phyloP scores from a whole-genome alignment of 1,284 basidiomycete species.

The Coniferiporia sulphurascens region DNA sequence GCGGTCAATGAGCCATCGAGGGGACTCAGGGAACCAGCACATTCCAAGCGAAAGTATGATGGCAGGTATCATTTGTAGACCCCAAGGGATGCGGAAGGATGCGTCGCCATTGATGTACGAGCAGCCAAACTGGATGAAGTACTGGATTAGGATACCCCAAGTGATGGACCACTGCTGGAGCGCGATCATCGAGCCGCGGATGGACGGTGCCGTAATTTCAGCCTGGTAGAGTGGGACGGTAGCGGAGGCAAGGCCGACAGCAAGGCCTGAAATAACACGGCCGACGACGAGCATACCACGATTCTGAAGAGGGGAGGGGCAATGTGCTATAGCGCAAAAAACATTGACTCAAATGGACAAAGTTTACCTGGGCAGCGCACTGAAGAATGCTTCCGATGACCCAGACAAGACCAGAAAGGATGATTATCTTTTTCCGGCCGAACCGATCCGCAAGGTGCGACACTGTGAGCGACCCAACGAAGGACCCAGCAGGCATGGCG shows the following conservation, averaged over 20 bases:
- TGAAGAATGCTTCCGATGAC: slow-evolving; percentile 67
- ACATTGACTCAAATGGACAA: background rate
- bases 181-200: slow-evolving; percentile 72
- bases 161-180: slow-evolving; percentile 78
- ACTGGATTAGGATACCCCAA: slow-evolving; percentile 71
- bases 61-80: slow-evolving; percentile 72
- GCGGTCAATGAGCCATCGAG: slow-evolving; percentile 56
- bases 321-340: background rate
- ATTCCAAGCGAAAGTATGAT: slow-evolving; percentile 67
- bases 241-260: slow-evolving; percentile 53
- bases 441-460: slow-evolving; percentile 58
- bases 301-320: slow-evolving; percentile 34
- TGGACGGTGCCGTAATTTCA: slow-evolving; percentile 62
- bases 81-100: slow-evolving; percentile 78
- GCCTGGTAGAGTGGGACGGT: slow-evolving; percentile 71
- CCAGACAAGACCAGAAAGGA: slow-evolving; percentile 64
- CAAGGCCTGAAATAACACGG: slow-evolving; percentile 57
- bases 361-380: slow-evolving; percentile 48
- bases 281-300: slow-evolving; percentile 66
- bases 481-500: slow-evolving; percentile 65
- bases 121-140: slow-evolving; percentile 71
- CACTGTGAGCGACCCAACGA: slow-evolving; percentile 57
- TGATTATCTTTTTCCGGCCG: slow-evolving; percentile 63
- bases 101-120: slow-evolving; percentile 65
- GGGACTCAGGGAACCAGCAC: slow-evolving; percentile 57